Evolutionary conservation across 176 grass and related monocot genomes (phyloP).

Genomic region (Avena sativa): DNA sequence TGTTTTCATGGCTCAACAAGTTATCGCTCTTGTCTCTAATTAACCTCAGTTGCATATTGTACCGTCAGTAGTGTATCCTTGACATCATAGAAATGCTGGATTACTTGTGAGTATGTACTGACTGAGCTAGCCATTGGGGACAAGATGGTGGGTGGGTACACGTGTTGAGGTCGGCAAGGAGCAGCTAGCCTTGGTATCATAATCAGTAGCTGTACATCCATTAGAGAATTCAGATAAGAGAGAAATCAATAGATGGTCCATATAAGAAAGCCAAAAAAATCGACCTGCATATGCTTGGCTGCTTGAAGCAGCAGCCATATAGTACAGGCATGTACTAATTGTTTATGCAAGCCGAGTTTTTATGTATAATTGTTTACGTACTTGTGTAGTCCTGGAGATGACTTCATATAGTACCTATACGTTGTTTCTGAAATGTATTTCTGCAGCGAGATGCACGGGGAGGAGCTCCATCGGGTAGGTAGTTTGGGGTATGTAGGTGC

Average conservation of each 20-base stretch:
- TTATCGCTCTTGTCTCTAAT: not conserved
- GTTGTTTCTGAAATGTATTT: conserved; percentile 1
- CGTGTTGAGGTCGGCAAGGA: conserved; percentile 45
- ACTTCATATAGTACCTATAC: not conserved
- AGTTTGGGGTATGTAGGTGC: conserved; percentile 23
- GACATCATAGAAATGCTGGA: not conserved
- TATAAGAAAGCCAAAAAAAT: conserved; percentile 15
- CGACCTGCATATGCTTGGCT: conserved; percentile 17
- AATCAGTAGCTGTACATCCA: conserved; percentile 33
- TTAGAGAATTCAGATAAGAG: conserved; percentile 8
- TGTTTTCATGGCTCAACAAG: not conserved
- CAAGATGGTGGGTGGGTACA: conserved; percentile 30
- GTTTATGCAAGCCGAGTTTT: conserved; percentile 23
- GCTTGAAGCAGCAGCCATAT: not conserved
- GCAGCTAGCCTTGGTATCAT: conserved; percentile 19
- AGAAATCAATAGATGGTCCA: not conserved
- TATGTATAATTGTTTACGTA: not conserved
- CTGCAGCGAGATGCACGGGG: conserved; percentile 44
- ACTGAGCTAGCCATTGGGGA: not conserved
- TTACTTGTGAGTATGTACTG: not conserved
- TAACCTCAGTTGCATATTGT: not conserved
- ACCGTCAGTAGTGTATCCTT: not conserved
- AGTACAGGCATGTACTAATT: conserved; percentile 41
- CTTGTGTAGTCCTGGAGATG: conserved; percentile 7
- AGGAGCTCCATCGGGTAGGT: not conserved